Percentiles rank a stretch among this genome's conserved stretches.
Conservation (phyloP, 2,329 filamentous ascomycete genomes). For the Colletotrichum eleusines region DNA sequence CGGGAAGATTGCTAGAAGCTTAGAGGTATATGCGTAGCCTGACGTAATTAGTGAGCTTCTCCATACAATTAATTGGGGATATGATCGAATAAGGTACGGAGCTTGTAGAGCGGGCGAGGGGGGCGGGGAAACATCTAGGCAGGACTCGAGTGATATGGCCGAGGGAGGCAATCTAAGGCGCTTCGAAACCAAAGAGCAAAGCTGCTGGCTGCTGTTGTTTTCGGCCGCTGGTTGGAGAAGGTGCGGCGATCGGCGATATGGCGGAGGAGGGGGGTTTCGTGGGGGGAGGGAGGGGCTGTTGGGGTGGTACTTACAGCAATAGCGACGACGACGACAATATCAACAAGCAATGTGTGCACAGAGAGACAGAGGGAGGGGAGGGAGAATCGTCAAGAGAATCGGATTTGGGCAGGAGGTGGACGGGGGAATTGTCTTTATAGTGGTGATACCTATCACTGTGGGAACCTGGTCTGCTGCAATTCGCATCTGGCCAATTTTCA, state of each 20-base stretch:
- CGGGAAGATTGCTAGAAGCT: constrained; percentile 30
- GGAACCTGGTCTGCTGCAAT: constrained; percentile 31
- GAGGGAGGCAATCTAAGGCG: constrained; percentile 24
- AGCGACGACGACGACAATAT: constrained; percentile 23
- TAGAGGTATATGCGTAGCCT: constrained; percentile 35
- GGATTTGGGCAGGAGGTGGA: constrained; percentile 11
- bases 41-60: constrained; percentile 43
- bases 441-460: constrained; percentile 42
- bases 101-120: constrained; percentile 4
- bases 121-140: constrained; percentile 11
- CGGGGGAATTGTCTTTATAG: constrained; percentile 40
- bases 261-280: neutral
- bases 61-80: constrained; percentile 24
- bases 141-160: constrained; percentile 6
- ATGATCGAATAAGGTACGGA: constrained; percentile 5
- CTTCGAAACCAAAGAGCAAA: constrained; percentile 16
- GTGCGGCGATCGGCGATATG: constrained; percentile 31
- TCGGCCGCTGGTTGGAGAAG: constrained; percentile 20
- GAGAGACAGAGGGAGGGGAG: constrained; percentile 6
- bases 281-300: neutral
- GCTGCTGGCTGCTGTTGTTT: neutral
- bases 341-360: constrained; percentile 13
- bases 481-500: constrained; percentile 42
- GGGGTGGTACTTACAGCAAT: constrained; percentile 30
- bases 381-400: constrained; percentile 10